Evolutionary conservation across 2,329 filamentous ascomycete species (phyloP).

Genomic region (Diaporthe sp.): DNA sequence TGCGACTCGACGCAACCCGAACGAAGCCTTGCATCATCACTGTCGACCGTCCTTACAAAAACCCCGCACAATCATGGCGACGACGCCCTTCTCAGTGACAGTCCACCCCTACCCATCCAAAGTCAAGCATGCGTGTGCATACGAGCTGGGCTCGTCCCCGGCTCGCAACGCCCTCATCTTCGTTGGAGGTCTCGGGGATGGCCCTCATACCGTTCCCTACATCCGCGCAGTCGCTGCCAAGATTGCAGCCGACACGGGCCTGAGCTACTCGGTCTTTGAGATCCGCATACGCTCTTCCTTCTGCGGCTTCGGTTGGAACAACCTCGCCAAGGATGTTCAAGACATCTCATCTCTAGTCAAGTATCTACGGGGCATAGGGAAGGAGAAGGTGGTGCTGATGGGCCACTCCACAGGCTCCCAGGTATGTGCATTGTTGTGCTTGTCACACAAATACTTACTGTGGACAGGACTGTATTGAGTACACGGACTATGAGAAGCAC

Average conservation of each 20-base stretch:
- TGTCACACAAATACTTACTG: constrained; percentile 25
- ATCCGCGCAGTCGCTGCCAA: constrained; percentile 60
- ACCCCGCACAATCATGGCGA: constrained; percentile 36
- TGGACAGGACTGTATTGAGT: constrained; percentile 68
- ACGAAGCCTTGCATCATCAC: not conserved
- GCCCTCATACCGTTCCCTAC: constrained; percentile 75
- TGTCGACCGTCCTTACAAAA: not conserved
- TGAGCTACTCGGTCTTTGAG: constrained; percentile 69
- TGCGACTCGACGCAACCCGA: not conserved
- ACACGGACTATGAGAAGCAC: constrained; percentile 59
- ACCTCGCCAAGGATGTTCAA: constrained; percentile 65
- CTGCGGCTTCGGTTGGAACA: constrained; percentile 63
- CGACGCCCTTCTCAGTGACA: constrained; percentile 42
- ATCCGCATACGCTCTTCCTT: constrained; percentile 69
- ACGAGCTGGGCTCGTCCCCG: constrained; percentile 44
- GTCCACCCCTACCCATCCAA: constrained; percentile 47
- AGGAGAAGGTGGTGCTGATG: constrained; percentile 66
- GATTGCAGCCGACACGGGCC: constrained; percentile 54
- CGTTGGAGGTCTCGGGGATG: constrained; percentile 79
- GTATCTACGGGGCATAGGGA: constrained; percentile 66
- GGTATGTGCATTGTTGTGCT: constrained; percentile 49
- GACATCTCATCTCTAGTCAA: constrained; percentile 67
- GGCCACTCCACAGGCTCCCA: constrained; percentile 73
- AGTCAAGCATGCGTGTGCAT: constrained; percentile 44
- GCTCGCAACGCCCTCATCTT: constrained; percentile 73